These are phyloP conservation scores for Arachis stenosperma DNA, from an alignment of 306 rosid species.

Conservation along the genomic window DNA sequence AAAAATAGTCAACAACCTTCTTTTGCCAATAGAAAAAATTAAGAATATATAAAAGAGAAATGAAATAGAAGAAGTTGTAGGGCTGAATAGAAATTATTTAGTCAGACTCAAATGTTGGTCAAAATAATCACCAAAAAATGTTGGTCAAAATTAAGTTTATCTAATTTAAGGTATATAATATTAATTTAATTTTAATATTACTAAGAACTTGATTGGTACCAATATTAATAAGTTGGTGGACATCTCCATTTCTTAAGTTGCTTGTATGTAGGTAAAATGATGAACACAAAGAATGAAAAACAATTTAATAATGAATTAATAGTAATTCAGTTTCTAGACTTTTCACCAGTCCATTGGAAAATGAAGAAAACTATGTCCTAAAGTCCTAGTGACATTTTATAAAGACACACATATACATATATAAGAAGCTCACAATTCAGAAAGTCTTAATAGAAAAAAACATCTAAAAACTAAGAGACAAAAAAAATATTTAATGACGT, in stretches of 20 bases:
- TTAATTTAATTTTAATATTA: neutral
- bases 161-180: neutral
- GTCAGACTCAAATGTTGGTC: neutral
- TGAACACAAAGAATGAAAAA: too few relatives aligned
- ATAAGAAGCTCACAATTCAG: neutral
- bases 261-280: neutral
- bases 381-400: neutral
- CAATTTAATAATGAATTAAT: neutral
- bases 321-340: neutral
- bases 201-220: neutral
- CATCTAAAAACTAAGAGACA: neutral
- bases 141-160: neutral
- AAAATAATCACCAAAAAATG: neutral
- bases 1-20: slow-evolving; percentile 32
- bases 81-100: neutral
- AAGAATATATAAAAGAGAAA: too few relatives aligned
- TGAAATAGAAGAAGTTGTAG: neutral
- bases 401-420: neutral
- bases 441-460: neutral
- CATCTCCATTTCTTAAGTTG: slow-evolving; percentile 1
- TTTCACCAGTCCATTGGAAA: neutral
- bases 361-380: neutral
- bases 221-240: too few relatives aligned
- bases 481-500: neutral
- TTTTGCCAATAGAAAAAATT: neutral